These are phyloP conservation scores for Zelonia costaricensis DNA, from an alignment of 208 protist species.

Conservation along the genomic window DNA sequence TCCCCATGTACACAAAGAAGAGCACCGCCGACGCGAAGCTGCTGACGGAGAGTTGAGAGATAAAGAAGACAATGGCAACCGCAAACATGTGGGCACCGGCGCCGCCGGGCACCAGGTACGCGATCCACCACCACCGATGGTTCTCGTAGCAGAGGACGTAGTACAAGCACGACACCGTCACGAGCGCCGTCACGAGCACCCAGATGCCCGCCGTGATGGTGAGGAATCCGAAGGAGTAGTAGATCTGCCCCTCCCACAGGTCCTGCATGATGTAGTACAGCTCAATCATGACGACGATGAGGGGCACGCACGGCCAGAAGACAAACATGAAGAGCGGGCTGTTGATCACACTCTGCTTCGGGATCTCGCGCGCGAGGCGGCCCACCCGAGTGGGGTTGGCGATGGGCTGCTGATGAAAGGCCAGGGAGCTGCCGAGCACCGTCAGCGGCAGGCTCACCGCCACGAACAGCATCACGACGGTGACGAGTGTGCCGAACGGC, in stretches of 20 bases:
- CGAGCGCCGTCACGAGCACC: conserved; percentile 94
- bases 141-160: conserved; percentile 97
- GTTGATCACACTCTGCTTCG: conserved; percentile 81
- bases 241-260: conserved; percentile 94
- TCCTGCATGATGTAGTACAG: conserved; percentile 98
- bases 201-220: conserved; percentile 96
- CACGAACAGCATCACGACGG: conserved; percentile 84
- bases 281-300: conserved; percentile 98
- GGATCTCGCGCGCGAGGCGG: conserved; percentile 96
- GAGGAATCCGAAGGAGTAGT: conserved; percentile 99
- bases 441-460: conserved; percentile 96
- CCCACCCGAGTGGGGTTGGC: conserved; percentile 92
- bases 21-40: conserved; percentile 74
- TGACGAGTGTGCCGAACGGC: conserved; percentile 57
- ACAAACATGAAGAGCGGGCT: conserved; percentile 44
- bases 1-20: conserved; percentile 91
- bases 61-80: conserved; percentile 92
- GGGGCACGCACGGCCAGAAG: conserved; percentile 92
- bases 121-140: conserved; percentile 99
- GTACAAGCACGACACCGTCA: conserved; percentile 98
- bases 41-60: conserved; percentile 66
- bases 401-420: conserved; percentile 85
- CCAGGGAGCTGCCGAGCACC: conserved; percentile 95
- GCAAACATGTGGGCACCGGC: conserved; percentile 94
- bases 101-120: conserved; percentile 91